Percentiles rank a stretch among this genome's conserved stretches.
Conservation (phyloP, 805 yeast species). For the Barnettozyma wickerhamii region DNA sequence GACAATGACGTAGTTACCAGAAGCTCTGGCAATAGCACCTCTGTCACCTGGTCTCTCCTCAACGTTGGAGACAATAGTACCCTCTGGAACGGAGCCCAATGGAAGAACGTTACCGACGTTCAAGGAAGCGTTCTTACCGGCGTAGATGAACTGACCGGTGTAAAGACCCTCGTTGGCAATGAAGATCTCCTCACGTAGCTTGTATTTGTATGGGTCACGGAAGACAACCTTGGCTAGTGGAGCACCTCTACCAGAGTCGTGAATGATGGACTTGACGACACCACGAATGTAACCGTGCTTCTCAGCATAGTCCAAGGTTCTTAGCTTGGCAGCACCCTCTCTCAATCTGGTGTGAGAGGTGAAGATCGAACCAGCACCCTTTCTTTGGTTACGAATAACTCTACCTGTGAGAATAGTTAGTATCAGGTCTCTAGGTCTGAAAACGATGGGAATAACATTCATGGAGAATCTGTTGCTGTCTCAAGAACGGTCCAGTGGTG, state of each 20-base stretch:
- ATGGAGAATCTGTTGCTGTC: too few relatives aligned
- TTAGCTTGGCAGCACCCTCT: conserved; percentile 99
- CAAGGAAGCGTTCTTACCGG: conserved; percentile 97
- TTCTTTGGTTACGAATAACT: conserved; percentile 99
- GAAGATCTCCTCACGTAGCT: conserved; percentile 96
- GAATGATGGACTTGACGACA: conserved; percentile 96
- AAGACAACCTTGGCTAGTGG: conserved; percentile 98
- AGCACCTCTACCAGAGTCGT: conserved; percentile 99
- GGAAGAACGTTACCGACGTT: conserved; percentile 97
- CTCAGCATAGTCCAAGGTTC: conserved; percentile 98
- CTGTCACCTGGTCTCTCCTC: conserved; percentile 99
- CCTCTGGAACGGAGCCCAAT: conserved; percentile 96
- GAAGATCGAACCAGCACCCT: conserved; percentile 99
- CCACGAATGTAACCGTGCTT: conserved; percentile 99
- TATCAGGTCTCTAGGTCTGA: too few relatives aligned
- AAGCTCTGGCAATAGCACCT: conserved; percentile 99
- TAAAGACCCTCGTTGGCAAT: conserved; percentile 99
- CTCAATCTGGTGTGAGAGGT: conserved; percentile 99
- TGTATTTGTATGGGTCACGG: conserved; percentile 99
- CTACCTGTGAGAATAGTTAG: conserved; percentile 61
- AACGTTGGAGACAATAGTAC: conserved; percentile 97
- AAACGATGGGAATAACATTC: too few relatives aligned
- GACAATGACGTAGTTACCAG: conserved; percentile 98
- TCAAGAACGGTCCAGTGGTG: too few relatives aligned
- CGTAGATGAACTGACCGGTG: conserved; percentile 99